phyloP scores from a whole-genome alignment of 306 rosid genomes.

The Prinsepia uniflora region DNA sequence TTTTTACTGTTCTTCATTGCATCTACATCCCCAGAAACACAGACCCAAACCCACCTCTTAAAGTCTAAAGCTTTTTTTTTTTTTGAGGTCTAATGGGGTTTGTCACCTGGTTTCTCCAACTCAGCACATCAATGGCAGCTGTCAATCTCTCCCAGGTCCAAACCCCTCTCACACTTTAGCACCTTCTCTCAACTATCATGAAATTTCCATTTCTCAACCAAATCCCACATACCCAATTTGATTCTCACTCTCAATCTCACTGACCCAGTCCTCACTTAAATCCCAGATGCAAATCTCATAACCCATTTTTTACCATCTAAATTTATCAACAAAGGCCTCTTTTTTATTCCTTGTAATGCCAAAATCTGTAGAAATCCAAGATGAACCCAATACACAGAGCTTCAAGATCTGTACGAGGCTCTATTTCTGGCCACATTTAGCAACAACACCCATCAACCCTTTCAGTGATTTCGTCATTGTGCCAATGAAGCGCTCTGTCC shows the following conservation, averaged over 20 bases:
- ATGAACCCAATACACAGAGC: conserved; percentile 48
- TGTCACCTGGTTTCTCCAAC: neutral
- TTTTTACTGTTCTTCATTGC: neutral
- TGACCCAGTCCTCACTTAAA: neutral
- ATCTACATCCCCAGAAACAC: neutral
- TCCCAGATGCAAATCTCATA: conserved; percentile 9
- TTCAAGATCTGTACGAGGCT: conserved; percentile 35
- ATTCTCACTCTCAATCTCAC: conserved; percentile 5
- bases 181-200: neutral
- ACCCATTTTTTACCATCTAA: neutral
- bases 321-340: too few species aligned
- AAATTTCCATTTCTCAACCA: conserved; percentile 19
- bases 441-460: conserved; percentile 22
- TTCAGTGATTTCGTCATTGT: conserved; percentile 20
- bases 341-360: conserved; percentile 35
- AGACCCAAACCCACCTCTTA: neutral
- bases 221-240: conserved; percentile 16
- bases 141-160: neutral
- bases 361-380: conserved; percentile 31
- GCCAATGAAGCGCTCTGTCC: conserved; percentile 74
- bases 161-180: neutral
- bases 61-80: neutral
- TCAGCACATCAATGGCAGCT: conserved; percentile 1
- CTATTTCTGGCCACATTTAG: conserved; percentile 43
- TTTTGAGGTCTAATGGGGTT: neutral